Conservation (phyloP, 306 rosid species). For the Prunus mongolica region DNA sequence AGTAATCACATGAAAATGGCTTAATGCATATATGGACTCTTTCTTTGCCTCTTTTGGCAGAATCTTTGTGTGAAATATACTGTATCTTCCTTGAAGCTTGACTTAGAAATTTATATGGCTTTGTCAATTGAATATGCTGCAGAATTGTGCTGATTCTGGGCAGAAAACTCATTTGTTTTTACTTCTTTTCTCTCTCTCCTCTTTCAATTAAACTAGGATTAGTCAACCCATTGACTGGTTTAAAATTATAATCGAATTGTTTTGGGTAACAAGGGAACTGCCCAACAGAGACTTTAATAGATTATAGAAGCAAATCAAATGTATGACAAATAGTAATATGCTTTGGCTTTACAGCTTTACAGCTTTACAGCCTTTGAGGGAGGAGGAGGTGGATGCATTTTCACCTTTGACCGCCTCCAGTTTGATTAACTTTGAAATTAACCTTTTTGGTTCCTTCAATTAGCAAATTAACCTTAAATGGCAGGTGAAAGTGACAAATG, state of each 20-base stretch:
- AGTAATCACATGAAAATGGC: neutral
- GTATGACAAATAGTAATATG: neutral
- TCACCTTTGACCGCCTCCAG: neutral
- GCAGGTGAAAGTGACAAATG: conserved; percentile 1
- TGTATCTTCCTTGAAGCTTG: neutral
- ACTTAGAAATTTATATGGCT: neutral
- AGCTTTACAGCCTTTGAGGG: neutral
- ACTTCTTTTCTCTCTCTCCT: no score
- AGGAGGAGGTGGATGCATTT: neutral
- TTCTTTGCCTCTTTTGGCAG: neutral
- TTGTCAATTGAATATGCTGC: neutral
- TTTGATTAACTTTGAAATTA: neutral
- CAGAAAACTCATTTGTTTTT: neutral
- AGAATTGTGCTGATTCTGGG: neutral
- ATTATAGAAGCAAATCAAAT: neutral
- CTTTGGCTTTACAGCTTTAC: neutral
- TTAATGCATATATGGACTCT: neutral
- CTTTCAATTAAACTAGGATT: neutral
- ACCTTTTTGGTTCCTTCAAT: neutral
- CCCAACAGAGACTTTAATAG: neutral
- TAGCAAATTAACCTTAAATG: neutral
- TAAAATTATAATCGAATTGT: neutral
- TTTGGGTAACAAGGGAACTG: no score
- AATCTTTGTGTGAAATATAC: neutral
- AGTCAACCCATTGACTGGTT: neutral